These are phyloP conservation scores for Phytomonas francai DNA, from an alignment of 208 protist species.

Conservation along the genomic window DNA sequence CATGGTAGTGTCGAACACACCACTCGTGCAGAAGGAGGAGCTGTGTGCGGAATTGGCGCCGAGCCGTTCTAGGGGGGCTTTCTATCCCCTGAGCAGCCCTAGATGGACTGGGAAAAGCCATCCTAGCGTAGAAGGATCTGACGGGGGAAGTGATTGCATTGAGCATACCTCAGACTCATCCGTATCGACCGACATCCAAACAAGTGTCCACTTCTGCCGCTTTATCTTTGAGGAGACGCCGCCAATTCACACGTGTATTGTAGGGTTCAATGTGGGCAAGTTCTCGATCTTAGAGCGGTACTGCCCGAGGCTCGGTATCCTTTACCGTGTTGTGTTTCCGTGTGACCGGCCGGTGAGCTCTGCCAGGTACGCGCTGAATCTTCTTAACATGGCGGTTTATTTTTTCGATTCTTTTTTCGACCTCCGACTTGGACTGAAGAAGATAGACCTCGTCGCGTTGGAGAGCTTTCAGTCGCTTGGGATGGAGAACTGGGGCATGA, in stretches of 20 bases:
- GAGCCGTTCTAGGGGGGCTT: neutral
- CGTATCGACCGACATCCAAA: neutral
- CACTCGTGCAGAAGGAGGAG: slow-evolving; percentile 9
- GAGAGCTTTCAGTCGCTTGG: slow-evolving; percentile 32
- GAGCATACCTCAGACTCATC: neutral
- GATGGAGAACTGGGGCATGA: slow-evolving; percentile 90
- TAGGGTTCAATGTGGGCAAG: slow-evolving; percentile 87
- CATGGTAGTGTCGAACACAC: slow-evolving; percentile 45
- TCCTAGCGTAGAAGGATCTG: too few species aligned
- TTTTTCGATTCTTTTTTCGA: slow-evolving; percentile 88
- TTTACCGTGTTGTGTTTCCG: slow-evolving; percentile 60
- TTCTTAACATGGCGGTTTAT: slow-evolving; percentile 73
- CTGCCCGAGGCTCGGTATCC: slow-evolving; percentile 21
- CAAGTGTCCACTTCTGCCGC: slow-evolving; percentile 2
- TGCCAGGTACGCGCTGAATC: slow-evolving; percentile 83
- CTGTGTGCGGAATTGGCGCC: neutral
- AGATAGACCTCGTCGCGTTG: slow-evolving; percentile 75
- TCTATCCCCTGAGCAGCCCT: neutral
- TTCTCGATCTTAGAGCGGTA: slow-evolving; percentile 81
- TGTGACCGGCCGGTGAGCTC: slow-evolving; percentile 18
- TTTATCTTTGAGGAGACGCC: slow-evolving; percentile 40
- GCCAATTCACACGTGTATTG: slow-evolving; percentile 40
- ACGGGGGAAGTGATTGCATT: neutral
- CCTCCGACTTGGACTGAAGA: slow-evolving; percentile 82
- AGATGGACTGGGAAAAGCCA: neutral